A percentile compares a stretch with the other conserved stretches of the same genome.
These are phyloP conservation scores for Chaetomium strumarium DNA, from an alignment of 2,329 filamentous ascomycete species.

Conservation along the genomic window DNA sequence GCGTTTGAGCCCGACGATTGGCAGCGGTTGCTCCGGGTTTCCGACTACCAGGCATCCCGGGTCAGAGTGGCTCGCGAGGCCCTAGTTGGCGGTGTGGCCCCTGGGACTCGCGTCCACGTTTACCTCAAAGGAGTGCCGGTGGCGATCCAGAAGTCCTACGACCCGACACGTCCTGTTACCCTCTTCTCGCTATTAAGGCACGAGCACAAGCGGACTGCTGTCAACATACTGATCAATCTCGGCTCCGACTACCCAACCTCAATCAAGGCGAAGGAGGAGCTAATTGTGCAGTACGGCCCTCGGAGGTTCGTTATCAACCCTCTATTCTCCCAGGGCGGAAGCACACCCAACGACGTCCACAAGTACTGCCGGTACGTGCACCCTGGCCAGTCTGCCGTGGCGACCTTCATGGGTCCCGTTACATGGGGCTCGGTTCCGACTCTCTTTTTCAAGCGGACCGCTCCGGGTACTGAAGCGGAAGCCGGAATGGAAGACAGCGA, in stretches of 20 bases:
- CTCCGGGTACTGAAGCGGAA: constrained; percentile 32
- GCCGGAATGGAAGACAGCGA: constrained; percentile 37
- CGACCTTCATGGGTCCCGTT: constrained; percentile 81
- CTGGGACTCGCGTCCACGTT: constrained; percentile 78
- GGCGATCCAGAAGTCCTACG: constrained; percentile 40
- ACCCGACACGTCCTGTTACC: constrained; percentile 56
- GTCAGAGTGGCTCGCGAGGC: constrained; percentile 74
- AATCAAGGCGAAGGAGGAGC: constrained; percentile 84
- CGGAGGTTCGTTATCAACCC: constrained; percentile 84
- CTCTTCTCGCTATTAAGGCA: constrained; percentile 86
- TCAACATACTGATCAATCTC: constrained; percentile 86
- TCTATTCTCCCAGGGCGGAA: constrained; percentile 81
- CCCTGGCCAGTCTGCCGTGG: constrained; percentile 82
- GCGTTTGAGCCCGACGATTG: constrained; percentile 87
- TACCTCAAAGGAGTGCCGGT: constrained; percentile 55
- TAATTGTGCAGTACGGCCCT: constrained; percentile 86
- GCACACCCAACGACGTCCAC: constrained; percentile 92
- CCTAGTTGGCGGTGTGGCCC: constrained; percentile 76
- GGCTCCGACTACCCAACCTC: constrained; percentile 69
- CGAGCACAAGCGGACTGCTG: constrained; percentile 85
- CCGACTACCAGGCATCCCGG: constrained; percentile 83
- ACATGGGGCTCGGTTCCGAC: constrained; percentile 91
- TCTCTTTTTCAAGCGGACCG: constrained; percentile 71
- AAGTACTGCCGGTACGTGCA: constrained; percentile 92
- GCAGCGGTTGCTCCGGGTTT: constrained; percentile 75